A percentile compares a stretch with the other conserved stretches of the same genome.
These are phyloP conservation scores for Boletellus emodensis DNA, from an alignment of 768 basidiomycete genomes.

Conservation along the genomic window DNA sequence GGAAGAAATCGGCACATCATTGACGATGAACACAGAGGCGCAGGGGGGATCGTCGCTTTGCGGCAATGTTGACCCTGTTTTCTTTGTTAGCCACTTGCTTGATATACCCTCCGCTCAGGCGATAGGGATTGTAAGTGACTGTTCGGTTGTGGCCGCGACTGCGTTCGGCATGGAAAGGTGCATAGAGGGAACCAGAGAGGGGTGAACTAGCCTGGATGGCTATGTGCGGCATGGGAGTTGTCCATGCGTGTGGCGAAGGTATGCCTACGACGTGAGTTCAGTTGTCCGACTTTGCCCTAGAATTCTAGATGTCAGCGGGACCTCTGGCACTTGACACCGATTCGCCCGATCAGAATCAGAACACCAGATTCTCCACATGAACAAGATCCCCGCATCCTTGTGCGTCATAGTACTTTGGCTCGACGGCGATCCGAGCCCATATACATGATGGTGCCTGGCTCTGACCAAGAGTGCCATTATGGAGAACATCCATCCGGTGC, in stretches of 20 bases:
- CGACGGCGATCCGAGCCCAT: not conserved
- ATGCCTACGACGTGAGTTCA: not conserved
- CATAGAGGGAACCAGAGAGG: not conserved
- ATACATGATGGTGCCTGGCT: not conserved
- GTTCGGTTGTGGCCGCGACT: not conserved
- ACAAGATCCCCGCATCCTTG: too few relatives aligned
- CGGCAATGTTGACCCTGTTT: not conserved
- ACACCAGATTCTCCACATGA: too few relatives aligned
- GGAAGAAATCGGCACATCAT: slow-evolving; percentile 52
- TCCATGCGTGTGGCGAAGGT: not conserved
- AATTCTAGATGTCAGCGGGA: too few relatives aligned
- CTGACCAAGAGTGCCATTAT: too few relatives aligned
- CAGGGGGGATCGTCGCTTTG: not conserved
- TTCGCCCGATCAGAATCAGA: too few relatives aligned
- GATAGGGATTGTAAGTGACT: not conserved
- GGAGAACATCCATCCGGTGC: too few relatives aligned
- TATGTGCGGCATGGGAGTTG: not conserved
- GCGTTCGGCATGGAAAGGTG: not conserved
- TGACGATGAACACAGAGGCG: slow-evolving; percentile 11
- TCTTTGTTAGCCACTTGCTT: slow-evolving; percentile 14
- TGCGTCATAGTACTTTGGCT: too few relatives aligned
- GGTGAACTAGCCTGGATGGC: not conserved
- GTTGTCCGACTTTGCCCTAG: too few relatives aligned
- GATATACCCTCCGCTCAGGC: slow-evolving; percentile 13
- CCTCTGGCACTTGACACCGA: too few relatives aligned